A percentile compares a stretch with the other conserved stretches of the same genome.
Conservation (phyloP, 202 grass and related monocot species). For the Zizania palustris region DNA sequence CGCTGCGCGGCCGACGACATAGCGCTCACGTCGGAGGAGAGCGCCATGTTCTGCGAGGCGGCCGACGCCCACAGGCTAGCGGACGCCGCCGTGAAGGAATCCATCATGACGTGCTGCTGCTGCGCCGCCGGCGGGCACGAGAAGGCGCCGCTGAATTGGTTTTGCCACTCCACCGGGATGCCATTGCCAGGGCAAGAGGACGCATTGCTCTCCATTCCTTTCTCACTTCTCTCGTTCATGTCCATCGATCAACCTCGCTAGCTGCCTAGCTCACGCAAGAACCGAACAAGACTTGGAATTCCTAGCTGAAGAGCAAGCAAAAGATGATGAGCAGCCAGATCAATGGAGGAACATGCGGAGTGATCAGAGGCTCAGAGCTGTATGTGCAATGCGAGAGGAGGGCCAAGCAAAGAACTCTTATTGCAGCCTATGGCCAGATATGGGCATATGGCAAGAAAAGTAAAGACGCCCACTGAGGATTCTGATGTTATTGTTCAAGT, state of each 20-base stretch:
- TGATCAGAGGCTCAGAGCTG: constrained; percentile 26
- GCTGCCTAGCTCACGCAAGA: background rate
- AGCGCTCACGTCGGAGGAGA: constrained; percentile 37
- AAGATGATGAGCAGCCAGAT: constrained; percentile 30
- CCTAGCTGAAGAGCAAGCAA: background rate
- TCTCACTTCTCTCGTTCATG: constrained; percentile 62
- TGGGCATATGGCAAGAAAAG: constrained; percentile 44
- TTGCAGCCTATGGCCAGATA: constrained; percentile 41
- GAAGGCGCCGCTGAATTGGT: constrained; percentile 55
- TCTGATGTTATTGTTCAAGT: constrained; percentile 45
- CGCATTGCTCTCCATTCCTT: constrained; percentile 59
- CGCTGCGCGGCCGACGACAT: constrained; percentile 31
- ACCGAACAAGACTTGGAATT: background rate
- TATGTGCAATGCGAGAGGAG: constrained; percentile 44
- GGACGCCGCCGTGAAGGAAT: constrained; percentile 45
- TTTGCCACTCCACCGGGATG: constrained; percentile 63
- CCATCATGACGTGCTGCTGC: constrained; percentile 51
- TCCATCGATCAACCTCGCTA: constrained; percentile 41
- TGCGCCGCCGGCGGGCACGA: constrained; percentile 23
- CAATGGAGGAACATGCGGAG: constrained; percentile 25
- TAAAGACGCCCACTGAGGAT: constrained; percentile 50
- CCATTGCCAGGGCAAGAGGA: constrained; percentile 36
- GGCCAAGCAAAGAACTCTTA: constrained; percentile 36
- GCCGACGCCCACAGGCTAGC: constrained; percentile 52
- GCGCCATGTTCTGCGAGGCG: constrained; percentile 47